Percentiles rank a stretch among this genome's conserved stretches.
Evolutionary conservation across 2,329 filamentous ascomycete species (phyloP).

Genomic region (Emericellopsis cladophorae): DNA sequence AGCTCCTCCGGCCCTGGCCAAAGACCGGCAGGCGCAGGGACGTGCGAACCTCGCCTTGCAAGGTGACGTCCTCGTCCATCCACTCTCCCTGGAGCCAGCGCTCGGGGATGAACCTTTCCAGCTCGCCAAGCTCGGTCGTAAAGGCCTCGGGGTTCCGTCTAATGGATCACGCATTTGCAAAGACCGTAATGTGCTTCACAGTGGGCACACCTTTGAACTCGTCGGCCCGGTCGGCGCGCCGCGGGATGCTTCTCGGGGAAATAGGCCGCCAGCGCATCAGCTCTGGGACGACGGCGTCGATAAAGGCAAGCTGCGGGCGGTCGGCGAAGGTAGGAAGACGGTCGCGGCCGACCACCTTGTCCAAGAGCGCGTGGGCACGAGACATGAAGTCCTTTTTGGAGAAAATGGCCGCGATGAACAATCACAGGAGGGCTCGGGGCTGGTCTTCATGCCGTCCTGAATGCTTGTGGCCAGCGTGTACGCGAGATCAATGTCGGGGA

Average conservation of each 20-base stretch:
- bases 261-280: constrained; percentile 30
- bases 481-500: constrained; percentile 12
- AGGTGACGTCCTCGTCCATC: constrained; percentile 10
- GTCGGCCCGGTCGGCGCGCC: constrained; percentile 20
- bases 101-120: constrained; percentile 17
- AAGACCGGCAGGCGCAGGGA: constrained; percentile 23
- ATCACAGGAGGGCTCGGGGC: constrained; percentile 12
- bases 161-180: constrained; percentile 28
- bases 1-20: constrained; percentile 23
- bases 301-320: constrained; percentile 23
- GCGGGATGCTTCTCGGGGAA: constrained; percentile 20
- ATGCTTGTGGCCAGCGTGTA: constrained; percentile 12
- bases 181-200: constrained; percentile 25
- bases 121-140: constrained; percentile 22
- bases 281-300: constrained; percentile 24
- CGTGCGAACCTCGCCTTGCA: constrained; percentile 8
- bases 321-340: constrained; percentile 25
- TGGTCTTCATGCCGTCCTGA: constrained; percentile 13
- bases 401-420: constrained; percentile 16
- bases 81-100: constrained; percentile 14
- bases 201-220: constrained; percentile 25
- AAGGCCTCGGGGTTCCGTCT: constrained; percentile 21
- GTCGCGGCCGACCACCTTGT: constrained; percentile 23
- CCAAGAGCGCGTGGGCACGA: constrained; percentile 26
- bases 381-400: constrained; percentile 7